phyloP scores from a whole-genome alignment of 2,329 filamentous ascomycete species.

The Sphaerulina vaccinii region DNA sequence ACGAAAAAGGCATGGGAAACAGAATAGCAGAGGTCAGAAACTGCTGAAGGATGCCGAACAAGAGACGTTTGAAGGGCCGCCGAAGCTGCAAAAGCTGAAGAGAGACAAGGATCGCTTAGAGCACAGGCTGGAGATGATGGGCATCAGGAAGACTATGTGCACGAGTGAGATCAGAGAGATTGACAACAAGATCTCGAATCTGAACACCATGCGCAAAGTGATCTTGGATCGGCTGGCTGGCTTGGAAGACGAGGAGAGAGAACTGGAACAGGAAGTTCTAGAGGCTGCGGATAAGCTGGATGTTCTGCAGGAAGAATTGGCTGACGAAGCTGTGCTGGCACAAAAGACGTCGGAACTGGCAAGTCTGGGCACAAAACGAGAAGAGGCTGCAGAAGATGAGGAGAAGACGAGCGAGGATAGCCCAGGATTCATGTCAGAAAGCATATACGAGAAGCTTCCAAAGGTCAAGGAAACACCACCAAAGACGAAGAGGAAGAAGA shows the following conservation, averaged over 20 bases:
- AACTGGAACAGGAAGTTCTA: slow-evolving; percentile 79
- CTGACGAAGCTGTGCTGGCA: slow-evolving; percentile 49
- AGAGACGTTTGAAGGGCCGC: slow-evolving; percentile 60
- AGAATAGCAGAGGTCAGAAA: slow-evolving; percentile 72
- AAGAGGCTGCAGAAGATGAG: slow-evolving; percentile 51
- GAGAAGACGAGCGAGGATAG: slow-evolving; percentile 43
- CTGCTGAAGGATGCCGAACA: slow-evolving; percentile 62
- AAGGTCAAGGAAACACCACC: slow-evolving; percentile 40
- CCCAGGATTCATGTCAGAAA: slow-evolving; percentile 90
- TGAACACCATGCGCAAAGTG: slow-evolving; percentile 89
- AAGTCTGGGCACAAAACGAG: slow-evolving; percentile 50
- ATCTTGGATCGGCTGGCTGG: slow-evolving; percentile 82
- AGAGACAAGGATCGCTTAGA: slow-evolving; percentile 76
- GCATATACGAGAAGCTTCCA: slow-evolving; percentile 91
- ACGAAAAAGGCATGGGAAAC: slow-evolving; percentile 66
- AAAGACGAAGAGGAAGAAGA: slow-evolving; percentile 53
- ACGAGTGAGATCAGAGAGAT: slow-evolving; percentile 95
- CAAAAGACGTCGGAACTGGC: slow-evolving; percentile 38
- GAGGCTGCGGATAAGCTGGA: slow-evolving; percentile 63
- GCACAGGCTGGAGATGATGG: slow-evolving; percentile 86
- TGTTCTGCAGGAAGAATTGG: slow-evolving; percentile 60
- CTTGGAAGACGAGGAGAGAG: slow-evolving; percentile 84
- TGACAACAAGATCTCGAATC: slow-evolving; percentile 91
- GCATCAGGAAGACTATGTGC: slow-evolving; percentile 94
- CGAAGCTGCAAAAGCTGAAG: slow-evolving; percentile 70